Evolutionary conservation across 2,329 filamentous ascomycete genomes (phyloP).

Genomic region (Chaetomiaceae sp.): DNA sequence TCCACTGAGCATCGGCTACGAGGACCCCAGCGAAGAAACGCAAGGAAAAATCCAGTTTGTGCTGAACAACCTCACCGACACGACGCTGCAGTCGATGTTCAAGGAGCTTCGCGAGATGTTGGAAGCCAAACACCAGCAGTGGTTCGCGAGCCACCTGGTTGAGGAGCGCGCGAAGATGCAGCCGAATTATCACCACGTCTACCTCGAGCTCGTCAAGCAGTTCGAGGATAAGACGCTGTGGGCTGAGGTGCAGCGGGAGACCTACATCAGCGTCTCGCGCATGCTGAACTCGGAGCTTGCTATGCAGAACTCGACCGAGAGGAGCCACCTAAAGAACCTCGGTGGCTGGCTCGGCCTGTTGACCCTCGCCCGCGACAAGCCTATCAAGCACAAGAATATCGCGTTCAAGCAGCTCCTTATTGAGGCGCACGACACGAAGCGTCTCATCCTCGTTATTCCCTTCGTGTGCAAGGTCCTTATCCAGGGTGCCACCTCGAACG

Average conservation of each 20-base stretch:
- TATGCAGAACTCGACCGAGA: constrained; percentile 75
- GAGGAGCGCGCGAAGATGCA: constrained; percentile 96
- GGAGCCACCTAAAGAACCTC: constrained; percentile 85
- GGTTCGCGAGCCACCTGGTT: constrained; percentile 93
- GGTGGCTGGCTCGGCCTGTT: constrained; percentile 89
- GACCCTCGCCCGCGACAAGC: constrained; percentile 88
- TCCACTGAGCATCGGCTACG: constrained; percentile 56
- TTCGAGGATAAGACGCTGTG: constrained; percentile 75
- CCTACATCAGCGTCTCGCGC: constrained; percentile 76
- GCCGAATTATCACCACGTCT: constrained; percentile 91
- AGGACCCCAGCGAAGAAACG: constrained; percentile 76
- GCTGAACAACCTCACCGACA: constrained; percentile 90
- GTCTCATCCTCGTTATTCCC: constrained; percentile 85
- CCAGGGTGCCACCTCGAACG: constrained; percentile 75
- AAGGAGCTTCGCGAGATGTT: constrained; percentile 73
- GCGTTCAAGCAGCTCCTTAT: constrained; percentile 94
- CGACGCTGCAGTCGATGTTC: constrained; percentile 79
- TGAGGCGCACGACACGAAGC: constrained; percentile 88
- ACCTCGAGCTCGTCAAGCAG: constrained; percentile 79
- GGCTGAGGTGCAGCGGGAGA: constrained; percentile 87
- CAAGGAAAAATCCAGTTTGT: constrained; percentile 95
- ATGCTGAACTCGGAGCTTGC: constrained; percentile 88
- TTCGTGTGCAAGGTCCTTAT: constrained; percentile 95
- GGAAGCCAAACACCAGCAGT: constrained; percentile 78
- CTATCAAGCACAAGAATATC: constrained; percentile 93